Base-by-base conservation (phyloP, 257 asterid species). In the Eustoma russellianum region DNA sequence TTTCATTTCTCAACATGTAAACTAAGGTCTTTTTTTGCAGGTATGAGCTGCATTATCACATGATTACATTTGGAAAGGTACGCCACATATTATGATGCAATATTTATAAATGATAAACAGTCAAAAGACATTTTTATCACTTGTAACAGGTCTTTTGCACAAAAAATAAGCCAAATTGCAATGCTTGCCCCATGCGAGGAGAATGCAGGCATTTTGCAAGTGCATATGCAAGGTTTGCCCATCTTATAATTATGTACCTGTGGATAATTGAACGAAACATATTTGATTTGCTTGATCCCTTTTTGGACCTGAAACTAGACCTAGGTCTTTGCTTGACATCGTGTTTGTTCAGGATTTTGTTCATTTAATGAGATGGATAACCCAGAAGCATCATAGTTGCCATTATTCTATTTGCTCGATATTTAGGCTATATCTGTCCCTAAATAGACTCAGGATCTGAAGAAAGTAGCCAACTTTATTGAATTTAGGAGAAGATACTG, bases 21-120 rank as follows among this genome's bases (percentile, higher is more conserved):
- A 30, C 50, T 30, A 46, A 53, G 63, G 46, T 67, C 45, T 45
- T 46, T 49, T 44, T 44, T 56, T 62, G 49, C 67, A 77, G 83
- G 55, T 77, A 77, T 63, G 83, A 77, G 66, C 59, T 77, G 59
- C 83, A 77, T 65, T 77, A 77, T 56, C 83, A 77, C 52, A 63
- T 77, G 79, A 77, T 77, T 47, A 77, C 83, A 45, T 77, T 77
- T 60, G 83, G 83, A 66, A 77, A 77, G 83, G 83, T 77, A 71
- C 58, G 64, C 61, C 50, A 60, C 46, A 28, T 13, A 33, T 49
- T 34, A 34, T 57, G 41, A 57, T n/a, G 52, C 35, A 35, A 43
- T 15, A 50, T 67, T 24, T 51, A 33, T 11, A 50, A 46, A 38
- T 2, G 34, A n/a, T 7, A 40, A 52, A 9, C 24, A 17, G 18